Conservation (phyloP, 2,329 filamentous ascomycete genomes). For the Calonectria honghensis region DNA sequence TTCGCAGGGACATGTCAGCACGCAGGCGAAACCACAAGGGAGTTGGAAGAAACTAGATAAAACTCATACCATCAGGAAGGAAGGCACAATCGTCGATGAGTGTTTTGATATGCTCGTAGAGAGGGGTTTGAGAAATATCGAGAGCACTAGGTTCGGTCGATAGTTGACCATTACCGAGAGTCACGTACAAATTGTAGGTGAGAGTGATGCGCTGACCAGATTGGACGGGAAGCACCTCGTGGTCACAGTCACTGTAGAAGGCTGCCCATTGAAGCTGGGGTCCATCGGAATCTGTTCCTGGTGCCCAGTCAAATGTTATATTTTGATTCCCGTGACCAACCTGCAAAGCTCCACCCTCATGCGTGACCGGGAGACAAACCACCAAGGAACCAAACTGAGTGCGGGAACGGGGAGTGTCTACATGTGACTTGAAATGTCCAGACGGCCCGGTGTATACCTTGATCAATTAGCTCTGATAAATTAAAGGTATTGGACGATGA, state of each 20-base stretch:
- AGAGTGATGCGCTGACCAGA: neutral
- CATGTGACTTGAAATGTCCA: neutral
- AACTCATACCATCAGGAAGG: neutral
- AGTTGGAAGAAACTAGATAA: neutral
- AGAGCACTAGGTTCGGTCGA: neutral
- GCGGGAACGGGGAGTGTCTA: neutral
- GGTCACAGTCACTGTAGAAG: neutral
- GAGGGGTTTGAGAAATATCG: neutral
- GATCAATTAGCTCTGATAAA: neutral
- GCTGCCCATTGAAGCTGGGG: neutral
- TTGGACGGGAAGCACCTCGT: neutral
- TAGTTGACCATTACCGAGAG: neutral
- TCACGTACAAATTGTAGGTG: neutral
- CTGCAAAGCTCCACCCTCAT: neutral
- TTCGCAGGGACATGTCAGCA: neutral
- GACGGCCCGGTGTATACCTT: neutral
- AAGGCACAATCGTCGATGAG: neutral
- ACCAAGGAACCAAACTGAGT: neutral
- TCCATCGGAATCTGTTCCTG: neutral
- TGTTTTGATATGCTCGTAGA: neutral
- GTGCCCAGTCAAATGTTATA: neutral
- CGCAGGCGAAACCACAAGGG: neutral
- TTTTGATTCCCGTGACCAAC: neutral
- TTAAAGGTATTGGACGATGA: neutral
- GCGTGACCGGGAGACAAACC: neutral